phyloP scores from a whole-genome alignment of 108 stramenopile genomes.

The Pelagomonas calceolata region DNA sequence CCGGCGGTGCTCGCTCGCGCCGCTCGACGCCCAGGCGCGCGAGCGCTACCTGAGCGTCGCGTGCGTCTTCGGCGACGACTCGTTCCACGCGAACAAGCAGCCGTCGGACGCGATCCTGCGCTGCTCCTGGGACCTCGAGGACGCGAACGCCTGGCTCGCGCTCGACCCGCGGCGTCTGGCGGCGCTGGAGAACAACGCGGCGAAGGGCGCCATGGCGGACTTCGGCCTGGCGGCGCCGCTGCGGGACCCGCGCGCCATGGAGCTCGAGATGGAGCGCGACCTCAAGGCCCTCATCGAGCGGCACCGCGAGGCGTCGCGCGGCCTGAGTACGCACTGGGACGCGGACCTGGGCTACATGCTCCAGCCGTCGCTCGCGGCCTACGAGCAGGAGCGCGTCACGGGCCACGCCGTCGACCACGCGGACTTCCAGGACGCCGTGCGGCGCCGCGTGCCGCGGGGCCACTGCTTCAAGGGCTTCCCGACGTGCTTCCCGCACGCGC shows the following conservation, averaged over 20 bases:
- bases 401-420: slow-evolving; percentile 19
- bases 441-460: slow-evolving; percentile 20
- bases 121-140: slow-evolving; percentile 20
- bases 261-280: slow-evolving; percentile 18
- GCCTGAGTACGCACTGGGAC: slow-evolving; percentile 21
- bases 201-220: slow-evolving; percentile 5
- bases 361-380: slow-evolving; percentile 23
- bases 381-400: slow-evolving; percentile 31
- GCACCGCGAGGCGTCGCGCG: slow-evolving; percentile 18
- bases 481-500: slow-evolving; percentile 25
- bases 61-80: slow-evolving; percentile 34
- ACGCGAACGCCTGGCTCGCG: slow-evolving; percentile 24
- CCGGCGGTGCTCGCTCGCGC: background rate
- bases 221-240: slow-evolving; percentile 12
- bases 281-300: slow-evolving; percentile 15
- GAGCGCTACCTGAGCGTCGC: slow-evolving; percentile 20
- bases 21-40: background rate
- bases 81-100: slow-evolving; percentile 36
- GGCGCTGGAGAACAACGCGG: slow-evolving; percentile 3
- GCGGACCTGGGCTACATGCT: slow-evolving; percentile 20
- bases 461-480: slow-evolving; percentile 48
- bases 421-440: slow-evolving; percentile 33
- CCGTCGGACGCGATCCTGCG: slow-evolving; percentile 10
- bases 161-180: slow-evolving; percentile 18
- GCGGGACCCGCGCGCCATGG: background rate